Evolutionary conservation across 345 rosid genomes (phyloP), one percentile per base, ranked within the genome.

Genomic region (Abelmoschus esculentus): DNA sequence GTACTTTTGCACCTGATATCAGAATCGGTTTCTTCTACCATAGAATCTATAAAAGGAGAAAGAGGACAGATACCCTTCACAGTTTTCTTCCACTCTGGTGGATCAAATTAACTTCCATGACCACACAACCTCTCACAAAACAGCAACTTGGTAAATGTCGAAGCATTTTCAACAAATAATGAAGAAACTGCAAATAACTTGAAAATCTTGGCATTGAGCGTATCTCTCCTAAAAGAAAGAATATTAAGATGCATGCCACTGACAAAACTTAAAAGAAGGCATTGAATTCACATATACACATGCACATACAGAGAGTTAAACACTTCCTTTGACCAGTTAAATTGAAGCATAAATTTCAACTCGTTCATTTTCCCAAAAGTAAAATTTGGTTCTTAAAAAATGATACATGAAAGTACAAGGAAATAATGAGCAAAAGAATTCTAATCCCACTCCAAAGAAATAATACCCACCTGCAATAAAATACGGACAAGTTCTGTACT

Each of bases 401-500:
- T 29, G 26, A 7, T 28, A 11, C 7, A 38, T 42, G 63, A 32
- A 15, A 40, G 42, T 22, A 49, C n/a, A n/a, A n/a, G n/a, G n/a
- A n/a, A n/a, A n/a, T n/a, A 61, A 15, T n/a, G 5, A 15, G 11
- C 6, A 67, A 17, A 65, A 61, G 55, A 15, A 22, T 22, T 22
- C 26, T 22, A 70, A 65, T 28, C 32, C 22, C 63, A 69, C 14
- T 13, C 34, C 34, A 8, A 59, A 61, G 72, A 58, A 52, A 4
- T 18, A 58, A 44, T 6, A 34, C 69, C 72, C 78, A 89, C 98
- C 98, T 89, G 93, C 77, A 93, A 78, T 71, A 93, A 78, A 66
- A 93, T 89, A 71, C 97, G 92, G 61, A 93, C 98, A 59, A 93
- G 97, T 82, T 93, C 98, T 72, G 97, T 93, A 80, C 99, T 91